Evolutionary conservation across 2,329 filamentous ascomycete species (phyloP).

Genomic region (Talaromyces marneffei): DNA sequence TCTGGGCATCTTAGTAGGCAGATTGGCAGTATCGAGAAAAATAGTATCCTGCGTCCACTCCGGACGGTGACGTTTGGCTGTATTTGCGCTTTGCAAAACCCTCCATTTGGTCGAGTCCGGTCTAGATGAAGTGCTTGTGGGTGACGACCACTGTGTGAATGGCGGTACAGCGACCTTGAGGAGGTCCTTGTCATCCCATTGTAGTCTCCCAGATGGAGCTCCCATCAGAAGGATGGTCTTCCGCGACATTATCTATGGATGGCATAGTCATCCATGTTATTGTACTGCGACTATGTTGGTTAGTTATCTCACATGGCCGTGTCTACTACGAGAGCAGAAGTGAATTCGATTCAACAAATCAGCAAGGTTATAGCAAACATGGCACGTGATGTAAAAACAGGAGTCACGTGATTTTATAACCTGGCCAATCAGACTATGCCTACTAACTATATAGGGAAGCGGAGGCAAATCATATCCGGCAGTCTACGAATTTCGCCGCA

Average conservation of each 20-base stretch:
- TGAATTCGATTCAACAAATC: background rate
- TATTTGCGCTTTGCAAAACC: slow-evolving; percentile 19
- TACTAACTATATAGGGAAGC: slow-evolving; percentile 18
- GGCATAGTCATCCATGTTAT: slow-evolving; percentile 3
- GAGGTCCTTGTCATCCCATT: slow-evolving; percentile 51
- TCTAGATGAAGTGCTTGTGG: slow-evolving; percentile 1
- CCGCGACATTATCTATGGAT: slow-evolving; percentile 21
- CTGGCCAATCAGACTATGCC: background rate
- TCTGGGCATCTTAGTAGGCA: slow-evolving; percentile 16
- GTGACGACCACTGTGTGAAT: slow-evolving; percentile 19
- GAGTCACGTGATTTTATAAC: background rate
- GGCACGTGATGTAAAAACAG: background rate
- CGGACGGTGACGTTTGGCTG: background rate
- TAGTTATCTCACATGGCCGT: background rate
- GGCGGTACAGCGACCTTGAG: slow-evolving; percentile 42
- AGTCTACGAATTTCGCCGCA: slow-evolving; percentile 29
- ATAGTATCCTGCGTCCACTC: slow-evolving; percentile 15
- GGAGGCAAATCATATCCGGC: slow-evolving; percentile 19
- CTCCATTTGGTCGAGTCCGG: slow-evolving; percentile 25
- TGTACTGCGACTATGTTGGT: background rate
- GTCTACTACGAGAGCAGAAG: too few species aligned
- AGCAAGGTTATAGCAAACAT: background rate
- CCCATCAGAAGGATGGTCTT: slow-evolving; percentile 52
- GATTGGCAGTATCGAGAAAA: slow-evolving; percentile 29
- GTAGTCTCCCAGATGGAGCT: slow-evolving; percentile 53